Conservation (phyloP, 805 yeast species). For the Geotrichum ghanense region DNA sequence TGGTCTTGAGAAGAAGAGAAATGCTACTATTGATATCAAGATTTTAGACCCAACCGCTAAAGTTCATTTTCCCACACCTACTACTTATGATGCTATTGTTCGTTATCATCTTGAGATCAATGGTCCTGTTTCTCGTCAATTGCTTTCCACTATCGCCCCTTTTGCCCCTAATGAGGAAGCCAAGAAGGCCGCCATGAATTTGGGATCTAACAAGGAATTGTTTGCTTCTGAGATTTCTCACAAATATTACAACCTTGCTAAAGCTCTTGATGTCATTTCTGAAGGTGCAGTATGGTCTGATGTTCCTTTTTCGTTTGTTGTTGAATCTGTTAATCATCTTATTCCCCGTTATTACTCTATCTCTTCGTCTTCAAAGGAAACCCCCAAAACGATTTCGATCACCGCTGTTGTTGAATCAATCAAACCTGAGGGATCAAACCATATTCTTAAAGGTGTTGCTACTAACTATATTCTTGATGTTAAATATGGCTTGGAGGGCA, state of each 20-base stretch:
- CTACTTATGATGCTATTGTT: slow-evolving; percentile 77
- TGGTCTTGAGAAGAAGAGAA: slow-evolving; percentile 41
- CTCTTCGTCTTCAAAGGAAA: slow-evolving; percentile 75
- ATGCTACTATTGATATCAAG: slow-evolving; percentile 50
- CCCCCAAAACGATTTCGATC: slow-evolving; percentile 63
- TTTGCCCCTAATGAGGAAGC: slow-evolving; percentile 66
- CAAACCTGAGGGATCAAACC: slow-evolving; percentile 24
- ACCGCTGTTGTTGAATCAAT: slow-evolving; percentile 87
- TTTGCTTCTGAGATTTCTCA: slow-evolving; percentile 57
- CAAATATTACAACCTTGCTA: slow-evolving; percentile 61
- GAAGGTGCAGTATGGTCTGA: slow-evolving; percentile 54
- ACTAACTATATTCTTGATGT: slow-evolving; percentile 77
- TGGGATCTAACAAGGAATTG: slow-evolving; percentile 56
- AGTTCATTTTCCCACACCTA: slow-evolving; percentile 41
- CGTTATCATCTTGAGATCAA: slow-evolving; percentile 84
- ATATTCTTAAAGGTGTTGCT: slow-evolving; percentile 69
- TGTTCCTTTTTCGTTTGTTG: slow-evolving; percentile 74
- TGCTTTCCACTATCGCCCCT: slow-evolving; percentile 56
- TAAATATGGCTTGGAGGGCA: slow-evolving; percentile 45
- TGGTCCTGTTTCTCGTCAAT: slow-evolving; percentile 89
- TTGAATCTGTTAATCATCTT: slow-evolving; percentile 70
- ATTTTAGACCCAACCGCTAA: slow-evolving; percentile 46
- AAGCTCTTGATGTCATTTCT: slow-evolving; percentile 54
- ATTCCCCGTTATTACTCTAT: slow-evolving; percentile 96
- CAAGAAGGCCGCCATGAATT: slow-evolving; percentile 34